Conservation (phyloP, 176 grass and related monocot species). For the Paspalum vaginatum region DNA sequence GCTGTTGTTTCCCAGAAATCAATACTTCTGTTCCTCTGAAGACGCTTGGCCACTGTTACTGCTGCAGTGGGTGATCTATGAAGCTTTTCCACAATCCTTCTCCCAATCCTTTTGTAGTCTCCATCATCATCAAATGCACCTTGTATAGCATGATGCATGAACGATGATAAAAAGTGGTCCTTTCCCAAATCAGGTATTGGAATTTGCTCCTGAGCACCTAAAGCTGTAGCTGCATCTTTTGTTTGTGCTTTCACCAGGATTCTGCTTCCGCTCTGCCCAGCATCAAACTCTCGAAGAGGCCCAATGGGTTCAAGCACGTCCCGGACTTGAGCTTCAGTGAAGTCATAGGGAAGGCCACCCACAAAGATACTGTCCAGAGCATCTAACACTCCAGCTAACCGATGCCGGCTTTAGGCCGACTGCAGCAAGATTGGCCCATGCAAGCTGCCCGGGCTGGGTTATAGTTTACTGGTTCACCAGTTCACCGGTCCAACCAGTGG, state of each 20-base stretch:
- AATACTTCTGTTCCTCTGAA: not conserved
- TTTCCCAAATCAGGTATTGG: not conserved
- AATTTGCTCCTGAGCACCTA: not conserved
- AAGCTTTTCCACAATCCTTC: conserved; percentile 20
- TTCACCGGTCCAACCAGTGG: no score
- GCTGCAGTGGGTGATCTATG: conserved; percentile 37
- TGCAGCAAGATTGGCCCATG: conserved; percentile 85
- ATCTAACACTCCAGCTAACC: conserved; percentile 63
- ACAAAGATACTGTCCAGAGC: conserved; percentile 80
- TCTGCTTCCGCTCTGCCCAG: conserved; percentile 23
- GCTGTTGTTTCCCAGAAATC: conserved; percentile 8
- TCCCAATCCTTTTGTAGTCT: not conserved
- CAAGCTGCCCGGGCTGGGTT: conserved; percentile 73
- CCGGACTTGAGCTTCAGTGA: conserved; percentile 79
- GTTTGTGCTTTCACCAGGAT: conserved; percentile 34
- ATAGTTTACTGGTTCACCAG: conserved; percentile 79
- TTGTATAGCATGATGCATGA: conserved; percentile 10
- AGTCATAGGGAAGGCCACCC: conserved; percentile 71
- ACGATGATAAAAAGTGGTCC: not conserved
- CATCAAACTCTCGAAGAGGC: conserved; percentile 48
- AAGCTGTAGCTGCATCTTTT: not conserved
- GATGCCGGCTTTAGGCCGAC: conserved; percentile 71
- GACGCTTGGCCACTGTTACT: conserved; percentile 3
- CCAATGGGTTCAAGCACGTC: conserved; percentile 82
- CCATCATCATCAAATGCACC: not conserved